Evolutionary conservation across 495 filamentous ascomycete species (phyloP).

Genomic region (Paragyromitra xinjiangensis): DNA sequence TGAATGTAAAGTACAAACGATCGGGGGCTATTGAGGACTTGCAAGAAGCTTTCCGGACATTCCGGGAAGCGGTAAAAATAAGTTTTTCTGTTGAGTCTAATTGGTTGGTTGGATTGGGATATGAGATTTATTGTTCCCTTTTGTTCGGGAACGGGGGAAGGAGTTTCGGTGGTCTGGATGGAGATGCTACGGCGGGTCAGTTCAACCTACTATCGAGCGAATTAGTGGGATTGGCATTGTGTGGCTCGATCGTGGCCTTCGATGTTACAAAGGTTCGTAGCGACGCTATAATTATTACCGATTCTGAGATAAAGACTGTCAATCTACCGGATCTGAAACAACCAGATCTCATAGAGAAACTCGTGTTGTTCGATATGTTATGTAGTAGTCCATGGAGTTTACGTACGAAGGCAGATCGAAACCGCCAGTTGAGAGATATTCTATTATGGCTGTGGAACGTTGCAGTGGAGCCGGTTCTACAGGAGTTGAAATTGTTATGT

Average conservation of each 20-base stretch:
- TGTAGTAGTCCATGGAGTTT: not conserved
- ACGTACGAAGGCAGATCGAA: not conserved
- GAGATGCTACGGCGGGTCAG: not conserved
- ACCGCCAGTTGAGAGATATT: not conserved
- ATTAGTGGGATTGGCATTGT: not conserved
- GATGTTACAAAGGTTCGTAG: not conserved
- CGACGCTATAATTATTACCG: constrained; percentile 18
- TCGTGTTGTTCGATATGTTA: not conserved
- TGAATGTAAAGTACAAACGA: not conserved
- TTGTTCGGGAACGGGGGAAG: not conserved
- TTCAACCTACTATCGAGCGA: not conserved
- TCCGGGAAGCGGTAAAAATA: not conserved
- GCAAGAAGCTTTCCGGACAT: not conserved
- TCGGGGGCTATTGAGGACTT: not conserved
- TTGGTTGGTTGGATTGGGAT: not conserved
- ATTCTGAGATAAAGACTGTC: not conserved
- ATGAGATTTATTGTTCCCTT: not conserved
- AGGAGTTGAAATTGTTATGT: not conserved
- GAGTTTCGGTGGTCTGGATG: not conserved
- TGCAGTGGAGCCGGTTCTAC: constrained; percentile 11
- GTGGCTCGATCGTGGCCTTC: constrained; percentile 1
- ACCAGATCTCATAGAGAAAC: not conserved
- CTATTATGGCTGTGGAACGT: constrained; percentile 6
- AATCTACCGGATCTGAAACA: not conserved
- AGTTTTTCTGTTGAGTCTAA: not conserved